Conservation (phyloP, 164 flowering plant species). For the Vitis vinifera region DNA sequence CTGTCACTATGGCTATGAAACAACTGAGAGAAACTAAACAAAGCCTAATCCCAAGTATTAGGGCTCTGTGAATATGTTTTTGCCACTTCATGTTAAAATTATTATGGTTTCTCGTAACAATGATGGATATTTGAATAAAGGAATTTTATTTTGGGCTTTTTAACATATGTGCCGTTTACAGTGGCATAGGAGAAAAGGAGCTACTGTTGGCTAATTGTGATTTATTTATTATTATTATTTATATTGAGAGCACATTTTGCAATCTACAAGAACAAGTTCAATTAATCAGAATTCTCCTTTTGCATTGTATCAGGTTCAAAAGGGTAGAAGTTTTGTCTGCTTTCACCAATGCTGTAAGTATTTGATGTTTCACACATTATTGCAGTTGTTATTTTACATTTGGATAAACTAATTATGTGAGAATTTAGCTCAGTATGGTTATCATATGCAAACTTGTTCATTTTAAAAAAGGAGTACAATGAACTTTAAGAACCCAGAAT, state of each 20-base stretch:
- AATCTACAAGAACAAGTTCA: neutral
- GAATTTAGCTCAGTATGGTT: neutral
- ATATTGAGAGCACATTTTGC: neutral
- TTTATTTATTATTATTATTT: neutral
- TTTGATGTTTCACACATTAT: constrained; percentile 4
- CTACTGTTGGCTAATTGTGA: no score
- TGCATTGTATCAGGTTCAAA: constrained; percentile 63
- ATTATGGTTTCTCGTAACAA: neutral
- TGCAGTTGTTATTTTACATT: neutral
- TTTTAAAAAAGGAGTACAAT: no score
- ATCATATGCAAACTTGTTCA: neutral
- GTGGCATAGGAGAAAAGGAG: no score
- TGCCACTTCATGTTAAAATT: neutral
- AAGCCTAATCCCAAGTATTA: no score
- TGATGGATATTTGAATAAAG: no score
- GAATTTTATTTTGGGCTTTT: no score
- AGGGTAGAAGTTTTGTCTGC: constrained; percentile 96
- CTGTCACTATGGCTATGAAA: neutral
- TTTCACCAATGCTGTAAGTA: constrained; percentile 98
- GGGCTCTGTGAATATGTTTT: neutral
- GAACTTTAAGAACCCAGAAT: no score
- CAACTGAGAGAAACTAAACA: no score
- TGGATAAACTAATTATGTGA: no score
- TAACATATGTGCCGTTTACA: no score
- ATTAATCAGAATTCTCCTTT: neutral